These are phyloP conservation scores for Hanseniaspora lachancei DNA, from an alignment of 805 yeast species.

Conservation along the genomic window DNA sequence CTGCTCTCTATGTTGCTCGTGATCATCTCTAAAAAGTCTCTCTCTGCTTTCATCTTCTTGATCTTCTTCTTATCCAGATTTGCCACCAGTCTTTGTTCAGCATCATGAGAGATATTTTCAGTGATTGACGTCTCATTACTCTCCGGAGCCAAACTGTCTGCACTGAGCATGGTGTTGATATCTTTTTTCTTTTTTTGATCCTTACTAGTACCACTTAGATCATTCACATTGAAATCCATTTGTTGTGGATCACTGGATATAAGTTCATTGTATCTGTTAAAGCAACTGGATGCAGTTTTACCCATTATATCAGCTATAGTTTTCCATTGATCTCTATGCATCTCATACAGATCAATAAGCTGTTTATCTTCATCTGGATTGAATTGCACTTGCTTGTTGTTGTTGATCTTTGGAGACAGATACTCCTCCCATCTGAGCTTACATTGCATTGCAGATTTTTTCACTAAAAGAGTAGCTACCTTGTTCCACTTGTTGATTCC, in stretches of 20 bases:
- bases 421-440: slow-evolving; percentile 87
- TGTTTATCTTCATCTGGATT: slow-evolving; percentile 50
- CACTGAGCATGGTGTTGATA: background rate
- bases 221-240: slow-evolving; percentile 21
- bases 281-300: slow-evolving; percentile 74
- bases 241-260: slow-evolving; percentile 30
- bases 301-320: slow-evolving; percentile 72
- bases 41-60: slow-evolving; percentile 61
- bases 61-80: slow-evolving; percentile 93
- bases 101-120: slow-evolving; percentile 36
- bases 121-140: slow-evolving; percentile 60
- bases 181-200: slow-evolving; percentile 60
- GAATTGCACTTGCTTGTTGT: slow-evolving; percentile 26
- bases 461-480: slow-evolving; percentile 70
- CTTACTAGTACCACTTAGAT: slow-evolving; percentile 35
- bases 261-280: slow-evolving; percentile 68
- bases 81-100: slow-evolving; percentile 78
- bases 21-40: slow-evolving; percentile 64
- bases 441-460: slow-evolving; percentile 83
- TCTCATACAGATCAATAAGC: slow-evolving; percentile 49
- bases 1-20: slow-evolving; percentile 65
- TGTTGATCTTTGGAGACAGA: slow-evolving; percentile 56
- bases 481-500: slow-evolving; percentile 93
- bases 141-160: background rate
- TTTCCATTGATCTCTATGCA: slow-evolving; percentile 89